Evolutionary conservation across 2,329 filamentous ascomycete genomes (phyloP).

Genomic region (Pseudogymnoascus pannorum): DNA sequence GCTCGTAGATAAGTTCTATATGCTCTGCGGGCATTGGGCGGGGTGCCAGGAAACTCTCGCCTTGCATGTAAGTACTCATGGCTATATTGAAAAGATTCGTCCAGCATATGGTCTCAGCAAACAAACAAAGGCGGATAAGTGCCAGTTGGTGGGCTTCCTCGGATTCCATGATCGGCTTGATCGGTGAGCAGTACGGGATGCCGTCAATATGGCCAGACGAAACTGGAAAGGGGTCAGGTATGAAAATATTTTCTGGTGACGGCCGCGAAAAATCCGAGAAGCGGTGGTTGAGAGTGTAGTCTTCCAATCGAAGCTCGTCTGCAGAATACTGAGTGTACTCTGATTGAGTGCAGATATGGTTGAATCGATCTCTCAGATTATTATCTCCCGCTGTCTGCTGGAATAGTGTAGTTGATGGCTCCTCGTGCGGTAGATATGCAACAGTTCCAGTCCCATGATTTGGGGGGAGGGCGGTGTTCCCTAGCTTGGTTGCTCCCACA

Average conservation of each 20-base stretch:
- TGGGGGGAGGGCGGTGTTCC: background rate
- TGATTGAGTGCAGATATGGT: background rate
- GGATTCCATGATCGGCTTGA: background rate
- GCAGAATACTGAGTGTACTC: background rate
- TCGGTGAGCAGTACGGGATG: background rate
- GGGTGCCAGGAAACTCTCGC: constrained; percentile 11
- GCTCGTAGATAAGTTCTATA: constrained; percentile 14
- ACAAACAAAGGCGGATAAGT: constrained; percentile 15
- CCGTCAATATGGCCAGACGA: background rate
- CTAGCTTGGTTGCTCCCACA: constrained; percentile 1
- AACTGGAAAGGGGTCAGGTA: background rate
- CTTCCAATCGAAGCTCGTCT: constrained; percentile 5
- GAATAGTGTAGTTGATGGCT: background rate
- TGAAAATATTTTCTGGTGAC: background rate
- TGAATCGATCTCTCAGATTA: background rate
- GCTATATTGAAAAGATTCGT: constrained; percentile 15
- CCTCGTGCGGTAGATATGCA: background rate
- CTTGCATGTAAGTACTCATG: constrained; percentile 13
- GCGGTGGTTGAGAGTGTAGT: background rate
- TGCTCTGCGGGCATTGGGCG: constrained; percentile 7
- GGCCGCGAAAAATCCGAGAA: background rate
- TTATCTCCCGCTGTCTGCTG: background rate
- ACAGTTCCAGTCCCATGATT: background rate
- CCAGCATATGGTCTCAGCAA: constrained; percentile 16
- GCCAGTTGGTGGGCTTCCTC: constrained; percentile 12